A percentile compares a stretch with the other conserved stretches of the same genome.
These are phyloP conservation scores for Arctostaphylos glauca DNA, from an alignment of 148 eudicot genomes.

Conservation along the genomic window DNA sequence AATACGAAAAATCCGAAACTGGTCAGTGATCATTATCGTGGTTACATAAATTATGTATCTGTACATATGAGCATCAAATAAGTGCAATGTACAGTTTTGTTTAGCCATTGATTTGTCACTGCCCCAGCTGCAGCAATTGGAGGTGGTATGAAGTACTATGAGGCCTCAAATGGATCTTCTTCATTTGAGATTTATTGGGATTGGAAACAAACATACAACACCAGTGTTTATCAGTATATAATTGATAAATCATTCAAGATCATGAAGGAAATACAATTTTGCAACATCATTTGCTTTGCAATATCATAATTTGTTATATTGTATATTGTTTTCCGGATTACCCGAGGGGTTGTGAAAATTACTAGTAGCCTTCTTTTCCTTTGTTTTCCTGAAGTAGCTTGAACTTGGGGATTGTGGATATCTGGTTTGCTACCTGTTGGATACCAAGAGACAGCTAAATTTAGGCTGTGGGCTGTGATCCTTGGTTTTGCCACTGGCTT, in stretches of 20 bases:
- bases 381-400: not conserved
- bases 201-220: not conserved
- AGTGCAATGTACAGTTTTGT: not conserved
- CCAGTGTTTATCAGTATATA: not conserved
- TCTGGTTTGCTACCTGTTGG: not conserved
- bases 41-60: not conserved
- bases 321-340: not conserved
- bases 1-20: no score
- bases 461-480: not conserved
- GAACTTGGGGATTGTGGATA: not conserved
- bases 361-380: not conserved
- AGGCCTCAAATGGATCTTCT: not conserved
- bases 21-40: not conserved
- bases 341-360: not conserved
- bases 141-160: not conserved
- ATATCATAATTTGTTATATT: not conserved
- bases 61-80: conserved; percentile 5
- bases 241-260: not conserved
- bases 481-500: not conserved
- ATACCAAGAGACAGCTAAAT: not conserved
- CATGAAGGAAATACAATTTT: not conserved
- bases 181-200: not conserved
- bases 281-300: not conserved
- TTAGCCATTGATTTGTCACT: conserved; percentile 3
- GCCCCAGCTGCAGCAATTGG: not conserved